These are phyloP conservation scores for Pseudogymnoascus sp. DNA, from an alignment of 2,329 filamentous ascomycete genomes.

Conservation along the genomic window DNA sequence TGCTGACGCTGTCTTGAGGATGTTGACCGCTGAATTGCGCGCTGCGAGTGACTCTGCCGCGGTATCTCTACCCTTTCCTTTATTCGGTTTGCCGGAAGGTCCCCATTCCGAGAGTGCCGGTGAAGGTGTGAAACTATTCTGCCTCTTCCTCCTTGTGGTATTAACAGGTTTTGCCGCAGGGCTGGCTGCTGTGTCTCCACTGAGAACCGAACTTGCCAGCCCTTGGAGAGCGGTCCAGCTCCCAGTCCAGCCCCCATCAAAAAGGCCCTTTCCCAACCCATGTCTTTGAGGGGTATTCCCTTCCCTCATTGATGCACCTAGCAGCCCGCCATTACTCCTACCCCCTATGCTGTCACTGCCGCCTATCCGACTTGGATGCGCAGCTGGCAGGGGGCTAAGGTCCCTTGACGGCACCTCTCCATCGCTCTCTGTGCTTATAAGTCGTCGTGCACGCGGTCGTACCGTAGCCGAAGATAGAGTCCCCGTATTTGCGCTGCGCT, in stretches of 20 bases:
- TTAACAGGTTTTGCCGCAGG: conserved; percentile 11
- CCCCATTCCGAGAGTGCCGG: conserved; percentile 11
- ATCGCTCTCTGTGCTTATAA: conserved; percentile 22
- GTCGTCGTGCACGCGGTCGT: conserved; percentile 25
- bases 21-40: conserved; percentile 45
- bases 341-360: neutral
- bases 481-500: conserved; percentile 1
- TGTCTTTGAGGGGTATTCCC: conserved; percentile 13
- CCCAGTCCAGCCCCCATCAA: conserved; percentile 24
- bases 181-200: conserved; percentile 20
- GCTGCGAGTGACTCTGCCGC: conserved; percentile 46
- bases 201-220: conserved; percentile 28
- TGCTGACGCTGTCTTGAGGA: conserved; percentile 49
- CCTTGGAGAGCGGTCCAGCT: conserved; percentile 27
- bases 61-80: conserved; percentile 27
- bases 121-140: neutral
- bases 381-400: conserved; percentile 41
- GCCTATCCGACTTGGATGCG: conserved; percentile 28
- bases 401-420: conserved; percentile 34
- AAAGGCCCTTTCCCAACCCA: conserved; percentile 18
- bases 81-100: neutral
- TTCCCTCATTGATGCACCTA: conserved; percentile 16
- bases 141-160: conserved; percentile 12
- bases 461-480: conserved; percentile 18
- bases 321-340: conserved; percentile 15